A percentile compares a stretch with the other conserved stretches of the same genome.
These are phyloP conservation scores for Arctium minus DNA, from an alignment of 129 eudicot species.

Conservation along the genomic window DNA sequence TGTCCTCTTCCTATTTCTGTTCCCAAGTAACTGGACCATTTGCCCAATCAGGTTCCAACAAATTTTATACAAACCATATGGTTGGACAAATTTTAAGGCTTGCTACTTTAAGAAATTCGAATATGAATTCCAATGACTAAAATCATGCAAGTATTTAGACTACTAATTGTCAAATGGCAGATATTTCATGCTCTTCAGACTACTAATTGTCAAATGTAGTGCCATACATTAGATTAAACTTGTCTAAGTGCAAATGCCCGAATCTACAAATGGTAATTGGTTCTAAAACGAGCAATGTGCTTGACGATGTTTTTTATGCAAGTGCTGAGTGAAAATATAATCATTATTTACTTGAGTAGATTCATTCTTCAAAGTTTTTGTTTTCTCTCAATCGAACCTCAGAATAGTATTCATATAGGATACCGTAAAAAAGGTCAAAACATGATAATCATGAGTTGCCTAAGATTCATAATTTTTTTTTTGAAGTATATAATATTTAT, in stretches of 20 bases:
- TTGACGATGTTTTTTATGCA: not conserved
- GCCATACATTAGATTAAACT: not conserved
- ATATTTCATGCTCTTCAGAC: not conserved
- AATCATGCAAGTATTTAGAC: not conserved
- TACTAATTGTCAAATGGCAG: not conserved
- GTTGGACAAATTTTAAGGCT: not conserved
- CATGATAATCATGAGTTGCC: not conserved
- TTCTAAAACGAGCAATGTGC: not conserved
- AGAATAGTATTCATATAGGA: not conserved
- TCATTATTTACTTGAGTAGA: no score
- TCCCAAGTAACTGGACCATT: slow-evolving; percentile 21
- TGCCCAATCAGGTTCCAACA: slow-evolving; percentile 15
- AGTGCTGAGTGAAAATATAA: no score
- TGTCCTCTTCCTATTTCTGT: not conserved
- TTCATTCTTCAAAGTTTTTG: not conserved
- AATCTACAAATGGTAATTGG: not conserved
- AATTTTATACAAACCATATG: slow-evolving; percentile 16
- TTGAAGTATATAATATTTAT: no score
- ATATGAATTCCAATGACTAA: not conserved
- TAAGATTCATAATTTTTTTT: no score
- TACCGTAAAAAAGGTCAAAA: not conserved
- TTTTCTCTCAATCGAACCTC: not conserved
- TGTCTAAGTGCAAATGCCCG: not conserved
- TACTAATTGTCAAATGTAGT: not conserved
- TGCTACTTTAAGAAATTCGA: not conserved